phyloP scores from a whole-genome alignment of 345 rosid genomes.

The Syzygium oleosum region DNA sequence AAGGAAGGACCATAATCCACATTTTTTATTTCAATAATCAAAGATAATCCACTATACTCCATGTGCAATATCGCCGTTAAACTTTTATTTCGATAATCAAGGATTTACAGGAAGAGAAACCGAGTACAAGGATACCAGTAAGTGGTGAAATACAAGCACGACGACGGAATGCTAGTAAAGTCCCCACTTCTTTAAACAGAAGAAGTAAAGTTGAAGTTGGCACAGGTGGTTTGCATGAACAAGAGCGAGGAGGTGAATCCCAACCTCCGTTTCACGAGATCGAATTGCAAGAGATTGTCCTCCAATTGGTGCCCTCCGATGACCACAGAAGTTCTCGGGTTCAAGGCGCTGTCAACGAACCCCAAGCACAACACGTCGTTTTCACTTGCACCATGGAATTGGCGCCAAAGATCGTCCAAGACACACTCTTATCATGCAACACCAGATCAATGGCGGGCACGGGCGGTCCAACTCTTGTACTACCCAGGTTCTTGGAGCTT shows the following conservation, averaged over 20 bases:
- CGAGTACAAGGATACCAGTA: not conserved
- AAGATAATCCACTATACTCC: not conserved
- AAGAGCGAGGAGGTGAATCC: slow-evolving; percentile 29
- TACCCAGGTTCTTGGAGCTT: slow-evolving; percentile 14
- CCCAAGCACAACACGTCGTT: slow-evolving; percentile 23
- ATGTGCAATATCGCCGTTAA: no score
- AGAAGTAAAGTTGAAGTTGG: slow-evolving; percentile 63
- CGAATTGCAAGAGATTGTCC: slow-evolving; percentile 28
- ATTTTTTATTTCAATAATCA: not conserved
- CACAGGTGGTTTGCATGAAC: slow-evolving; percentile 33
- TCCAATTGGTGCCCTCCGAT: slow-evolving; percentile 36
- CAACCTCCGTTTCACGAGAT: slow-evolving; percentile 23
- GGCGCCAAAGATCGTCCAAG: slow-evolving; percentile 30
- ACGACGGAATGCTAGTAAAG: not conserved
- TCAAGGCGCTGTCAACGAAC: slow-evolving; percentile 12
- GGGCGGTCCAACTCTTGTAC: slow-evolving; percentile 35
- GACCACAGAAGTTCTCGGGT: slow-evolving; percentile 22
- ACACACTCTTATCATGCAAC: slow-evolving; percentile 17
- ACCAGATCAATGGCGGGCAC: slow-evolving; percentile 29
- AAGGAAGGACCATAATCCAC: not conserved
- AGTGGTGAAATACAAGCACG: not conserved
- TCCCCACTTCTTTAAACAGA: slow-evolving; percentile 4
- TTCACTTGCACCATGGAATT: slow-evolving; percentile 34
- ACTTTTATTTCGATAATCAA: no score
- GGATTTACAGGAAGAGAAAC: not conserved